Base-by-base conservation (phyloP, 1,139 yeast genomes). In the Eremothecium gossypii region DNA sequence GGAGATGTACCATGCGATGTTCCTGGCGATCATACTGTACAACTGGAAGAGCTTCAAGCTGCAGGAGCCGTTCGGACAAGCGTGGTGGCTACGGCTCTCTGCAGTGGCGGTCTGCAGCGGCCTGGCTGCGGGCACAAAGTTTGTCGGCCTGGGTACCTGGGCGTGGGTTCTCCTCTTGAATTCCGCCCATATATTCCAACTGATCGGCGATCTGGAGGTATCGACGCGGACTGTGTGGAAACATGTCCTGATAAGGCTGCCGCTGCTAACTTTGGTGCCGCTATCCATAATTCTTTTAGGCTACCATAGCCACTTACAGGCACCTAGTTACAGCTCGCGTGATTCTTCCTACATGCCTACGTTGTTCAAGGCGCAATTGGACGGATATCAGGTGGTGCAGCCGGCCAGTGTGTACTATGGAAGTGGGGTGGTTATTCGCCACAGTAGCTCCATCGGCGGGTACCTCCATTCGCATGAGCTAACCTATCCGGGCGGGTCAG, bases 401-500 rank as follows among this genome's bases (percentile, higher is more conserved):
- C 64, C 68, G 6, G 71, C 76, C 7, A 73, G 72, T 5, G 75
- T 84, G 0, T 68, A 75, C 4, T 78, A 69, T 58, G 94, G 93
- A 2, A 74, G 85, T 40, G 68, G 76, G 0, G 69, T 85, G 12
- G 77, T 85, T 10, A 51, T 85, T 11, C 76, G 85, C 49, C 93
- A 84, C 58, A 54, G 63, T n/a, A 67, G 69, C 12, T 65, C 70
- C 2, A 60, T 80, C 27, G 83, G 82, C 33, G 73, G 73, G 1
- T 84, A 82, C 54, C 64, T 85, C 43, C 87, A 83, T 53, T 81
- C 94, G 0, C 85, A 82, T 53, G 65, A 71, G 34, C 63, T 59
- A 45, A 61, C 60, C 2, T 83, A 79, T 55, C 68, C 67, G 31
- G 60, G 70, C 0, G 84, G 83, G 0, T 69, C 85, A 0, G 56